A percentile compares a stretch with the other conserved stretches of the same genome.
These are phyloP conservation scores for Globisporangium okanoganense DNA, from an alignment of 352 stramenopile genomes.

Conservation along the genomic window DNA sequence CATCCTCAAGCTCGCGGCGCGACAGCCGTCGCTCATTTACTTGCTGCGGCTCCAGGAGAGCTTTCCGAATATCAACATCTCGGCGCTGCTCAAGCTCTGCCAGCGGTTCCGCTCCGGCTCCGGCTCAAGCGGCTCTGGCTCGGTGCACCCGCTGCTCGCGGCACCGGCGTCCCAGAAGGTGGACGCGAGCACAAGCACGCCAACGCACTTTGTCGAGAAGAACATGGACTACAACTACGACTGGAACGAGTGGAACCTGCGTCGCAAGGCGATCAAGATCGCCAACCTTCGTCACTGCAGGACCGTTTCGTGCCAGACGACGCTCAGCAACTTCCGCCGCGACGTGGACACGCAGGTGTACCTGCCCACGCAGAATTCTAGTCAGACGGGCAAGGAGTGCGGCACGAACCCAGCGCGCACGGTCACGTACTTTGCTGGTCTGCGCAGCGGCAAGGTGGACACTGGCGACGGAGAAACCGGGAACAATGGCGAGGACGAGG, in stretches of 20 bases:
- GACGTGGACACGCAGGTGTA: slow-evolving; percentile 90
- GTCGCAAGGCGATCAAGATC: slow-evolving; percentile 86
- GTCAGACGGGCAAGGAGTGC: slow-evolving; percentile 76
- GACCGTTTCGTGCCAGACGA: slow-evolving; percentile 88
- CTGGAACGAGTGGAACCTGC: slow-evolving; percentile 94
- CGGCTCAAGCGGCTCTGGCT: slow-evolving; percentile 19
- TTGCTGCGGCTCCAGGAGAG: slow-evolving; percentile 84
- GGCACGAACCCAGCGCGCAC: slow-evolving; percentile 84
- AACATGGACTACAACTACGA: slow-evolving; percentile 90
- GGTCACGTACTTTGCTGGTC: slow-evolving; percentile 75
- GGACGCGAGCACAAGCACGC: slow-evolving; percentile 88
- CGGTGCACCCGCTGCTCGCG: slow-evolving; percentile 59
- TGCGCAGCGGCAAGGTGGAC: slow-evolving; percentile 35
- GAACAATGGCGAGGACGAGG: slow-evolving; percentile 23
- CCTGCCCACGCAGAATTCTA: slow-evolving; percentile 45
- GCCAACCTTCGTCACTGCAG: slow-evolving; percentile 90
- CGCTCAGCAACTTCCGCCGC: slow-evolving; percentile 84
- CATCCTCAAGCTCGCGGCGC: slow-evolving; percentile 63
- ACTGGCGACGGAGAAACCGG: slow-evolving; percentile 12
- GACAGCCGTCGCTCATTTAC: slow-evolving; percentile 90
- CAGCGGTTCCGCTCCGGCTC: slow-evolving; percentile 34
- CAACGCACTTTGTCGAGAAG: slow-evolving; percentile 91
- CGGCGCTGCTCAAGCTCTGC: slow-evolving; percentile 66
- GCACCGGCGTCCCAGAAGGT: slow-evolving; percentile 55
- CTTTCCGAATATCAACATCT: slow-evolving; percentile 78